Base-by-base conservation (phyloP, 768 basidiomycete species). In the Boletus subcaerulescens region DNA sequence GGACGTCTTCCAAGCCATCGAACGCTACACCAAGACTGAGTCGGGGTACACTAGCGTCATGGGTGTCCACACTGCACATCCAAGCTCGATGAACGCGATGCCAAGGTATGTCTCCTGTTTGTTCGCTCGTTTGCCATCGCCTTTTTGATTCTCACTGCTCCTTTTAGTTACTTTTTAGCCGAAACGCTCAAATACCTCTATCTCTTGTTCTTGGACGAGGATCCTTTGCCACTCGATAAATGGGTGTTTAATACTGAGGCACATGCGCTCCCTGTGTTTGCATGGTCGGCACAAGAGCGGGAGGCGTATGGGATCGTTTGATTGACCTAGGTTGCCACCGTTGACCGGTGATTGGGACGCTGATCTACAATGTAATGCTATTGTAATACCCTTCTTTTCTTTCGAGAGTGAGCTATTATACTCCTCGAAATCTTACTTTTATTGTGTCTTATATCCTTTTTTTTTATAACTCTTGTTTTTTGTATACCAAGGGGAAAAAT, bases 251-350 rank as follows among this genome's bases (percentile, higher is more conserved):
- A 82, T 57, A 85, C 83, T 0, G 84, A 85, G 67, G 91, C 89
- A 6, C 91, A 92, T 64, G 82, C 90, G 10, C 73, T 91, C 10
- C 88, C 87, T n/a, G 76, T 90, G 40, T 86, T 89, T 62, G 63
- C 76, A 50, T 89, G 86, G 87, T 80, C 77, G 4, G 60, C 61
- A 26, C 71, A 73, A 61, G 86, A 89, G 68, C 79, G 73, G 60
- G 62, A 72, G 52, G 66, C 67, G 46, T 83, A 80, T 40, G 65
- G 65, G 20, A 62, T 65, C 8, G 18, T 53, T 8, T 64, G 32
- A 63, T 31, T 20, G 20, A 35, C 22, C n/a, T 26, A 24, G 24
- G 24, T 24, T 11, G 17, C 2, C 39, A 31, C 39, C 39, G 38
- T 40, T 17, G 48, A 49, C 36, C 20, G 38, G 47, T 36, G 29